Conservation (phyloP, 768 basidiomycete genomes). For the Hericium erinaceus region DNA sequence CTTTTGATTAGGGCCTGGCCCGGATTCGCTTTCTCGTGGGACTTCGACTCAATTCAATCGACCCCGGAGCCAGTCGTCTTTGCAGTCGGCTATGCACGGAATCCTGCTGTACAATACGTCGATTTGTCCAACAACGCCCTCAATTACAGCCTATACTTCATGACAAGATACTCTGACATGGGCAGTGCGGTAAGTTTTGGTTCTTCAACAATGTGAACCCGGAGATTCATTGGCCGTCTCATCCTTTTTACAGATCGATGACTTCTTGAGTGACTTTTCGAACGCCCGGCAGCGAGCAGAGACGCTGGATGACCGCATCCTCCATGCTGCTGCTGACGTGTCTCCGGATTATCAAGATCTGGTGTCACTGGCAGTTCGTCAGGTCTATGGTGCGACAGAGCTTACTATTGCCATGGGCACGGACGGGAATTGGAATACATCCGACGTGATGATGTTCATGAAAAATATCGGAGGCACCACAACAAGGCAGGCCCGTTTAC, state of each 20-base stretch:
- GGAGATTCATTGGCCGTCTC: not conserved
- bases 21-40: not conserved
- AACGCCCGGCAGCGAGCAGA: slow-evolving; percentile 1
- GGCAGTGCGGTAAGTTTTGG: not conserved
- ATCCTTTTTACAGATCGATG: slow-evolving; percentile 1
- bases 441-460: slow-evolving; percentile 16
- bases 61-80: not conserved
- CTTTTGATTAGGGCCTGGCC: not conserved
- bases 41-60: not conserved
- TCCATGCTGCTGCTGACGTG: not conserved
- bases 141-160: not conserved
- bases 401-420: slow-evolving; percentile 5
- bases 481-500: not conserved
- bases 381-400: slow-evolving; percentile 6
- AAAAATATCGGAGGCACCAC: slow-evolving; percentile 1
- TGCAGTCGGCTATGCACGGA: not conserved
- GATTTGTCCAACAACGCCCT: not conserved
- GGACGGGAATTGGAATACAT: not conserved
- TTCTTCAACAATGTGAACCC: not conserved
- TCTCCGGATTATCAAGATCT: not conserved
- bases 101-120: not conserved
- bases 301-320: slow-evolving; percentile 2
- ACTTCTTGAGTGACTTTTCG: slow-evolving; percentile 3
- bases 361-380: slow-evolving; percentile 2
- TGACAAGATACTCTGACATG: not conserved